Evolutionary conservation across 768 basidiomycete species (phyloP).

Genomic region (Russula virescens): DNA sequence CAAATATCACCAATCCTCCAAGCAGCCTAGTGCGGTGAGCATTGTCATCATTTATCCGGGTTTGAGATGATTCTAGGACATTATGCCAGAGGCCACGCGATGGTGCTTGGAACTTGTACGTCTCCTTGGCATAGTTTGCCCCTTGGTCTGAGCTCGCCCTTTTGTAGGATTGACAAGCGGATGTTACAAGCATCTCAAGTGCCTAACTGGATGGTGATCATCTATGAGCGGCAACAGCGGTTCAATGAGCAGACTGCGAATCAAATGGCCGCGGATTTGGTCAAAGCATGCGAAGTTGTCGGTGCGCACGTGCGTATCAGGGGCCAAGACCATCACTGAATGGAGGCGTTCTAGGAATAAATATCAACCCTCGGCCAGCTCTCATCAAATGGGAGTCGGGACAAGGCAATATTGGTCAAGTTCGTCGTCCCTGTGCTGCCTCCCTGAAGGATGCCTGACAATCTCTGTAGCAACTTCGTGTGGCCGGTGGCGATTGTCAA

Average conservation of each 20-base stretch:
- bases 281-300: conserved; percentile 45
- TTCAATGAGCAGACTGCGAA: conserved; percentile 45
- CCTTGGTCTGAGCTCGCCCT: not conserved
- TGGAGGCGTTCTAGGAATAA: conserved; percentile 47
- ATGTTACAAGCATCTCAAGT: conserved; percentile 56
- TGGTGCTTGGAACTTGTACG: conserved; percentile 76
- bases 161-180: conserved; percentile 60
- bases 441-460: not conserved
- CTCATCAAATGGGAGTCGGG: conserved; percentile 52
- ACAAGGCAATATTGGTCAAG: conserved; percentile 43
- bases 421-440: not conserved
- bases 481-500: conserved; percentile 44
- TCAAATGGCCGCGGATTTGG: conserved; percentile 52
- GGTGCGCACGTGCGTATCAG: conserved; percentile 40
- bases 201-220: conserved; percentile 53
- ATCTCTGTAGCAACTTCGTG: conserved; percentile 41
- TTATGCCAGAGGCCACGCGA: conserved; percentile 48
- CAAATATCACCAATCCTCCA: conserved; percentile 55
- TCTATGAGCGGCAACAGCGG: conserved; percentile 58
- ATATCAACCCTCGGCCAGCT: conserved; percentile 40
- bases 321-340: not conserved
- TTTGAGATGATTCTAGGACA: not conserved
- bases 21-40: conserved; percentile 53
- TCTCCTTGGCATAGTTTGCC: not conserved
- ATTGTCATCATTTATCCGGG: not conserved